A percentile compares a stretch with the other conserved stretches of the same genome.
Conservation (phyloP, 768 basidiomycete species). For the Rhizopogon vinicolor region DNA sequence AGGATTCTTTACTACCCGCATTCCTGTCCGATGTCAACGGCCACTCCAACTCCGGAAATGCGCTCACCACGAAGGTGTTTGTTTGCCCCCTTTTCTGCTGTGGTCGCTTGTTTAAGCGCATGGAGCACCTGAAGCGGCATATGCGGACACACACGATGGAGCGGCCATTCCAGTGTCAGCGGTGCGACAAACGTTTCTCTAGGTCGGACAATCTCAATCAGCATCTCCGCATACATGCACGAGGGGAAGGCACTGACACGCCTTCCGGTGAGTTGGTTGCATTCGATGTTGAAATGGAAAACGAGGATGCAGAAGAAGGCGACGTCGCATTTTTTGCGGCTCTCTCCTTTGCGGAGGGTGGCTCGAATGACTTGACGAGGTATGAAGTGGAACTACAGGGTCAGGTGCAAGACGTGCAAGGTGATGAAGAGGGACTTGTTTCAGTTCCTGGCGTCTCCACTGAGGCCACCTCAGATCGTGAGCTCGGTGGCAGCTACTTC, state of each 20-base stretch:
- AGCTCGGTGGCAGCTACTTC: constrained; percentile 23
- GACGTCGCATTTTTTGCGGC: constrained; percentile 16
- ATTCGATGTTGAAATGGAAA: constrained; percentile 27
- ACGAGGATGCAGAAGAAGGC: constrained; percentile 31
- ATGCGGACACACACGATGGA: constrained; percentile 89
- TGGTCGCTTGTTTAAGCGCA: constrained; percentile 82
- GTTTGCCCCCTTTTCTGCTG: constrained; percentile 84
- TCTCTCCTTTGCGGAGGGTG: constrained; percentile 21
- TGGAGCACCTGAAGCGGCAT: constrained; percentile 89
- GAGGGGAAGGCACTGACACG: constrained; percentile 24
- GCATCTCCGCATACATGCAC: constrained; percentile 75
- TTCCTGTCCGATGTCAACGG: constrained; percentile 14
- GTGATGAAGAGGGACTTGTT: constrained; percentile 54
- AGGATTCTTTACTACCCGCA: constrained; percentile 10
- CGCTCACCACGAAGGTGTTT: constrained; percentile 57
- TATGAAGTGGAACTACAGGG: constrained; percentile 61
- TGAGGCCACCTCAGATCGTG: constrained; percentile 10
- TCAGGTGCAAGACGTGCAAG: constrained; percentile 46
- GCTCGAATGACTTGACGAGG: constrained; percentile 44
- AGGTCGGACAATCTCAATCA: constrained; percentile 87
- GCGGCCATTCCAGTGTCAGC: constrained; percentile 70
- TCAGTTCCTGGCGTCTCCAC: constrained; percentile 23
- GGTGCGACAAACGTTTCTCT: constrained; percentile 80
- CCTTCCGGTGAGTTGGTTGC: constrained; percentile 21
- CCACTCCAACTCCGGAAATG: constrained; percentile 10